Base-by-base conservation (phyloP, 805 yeast species). In the Sungouiella thailandica region DNA sequence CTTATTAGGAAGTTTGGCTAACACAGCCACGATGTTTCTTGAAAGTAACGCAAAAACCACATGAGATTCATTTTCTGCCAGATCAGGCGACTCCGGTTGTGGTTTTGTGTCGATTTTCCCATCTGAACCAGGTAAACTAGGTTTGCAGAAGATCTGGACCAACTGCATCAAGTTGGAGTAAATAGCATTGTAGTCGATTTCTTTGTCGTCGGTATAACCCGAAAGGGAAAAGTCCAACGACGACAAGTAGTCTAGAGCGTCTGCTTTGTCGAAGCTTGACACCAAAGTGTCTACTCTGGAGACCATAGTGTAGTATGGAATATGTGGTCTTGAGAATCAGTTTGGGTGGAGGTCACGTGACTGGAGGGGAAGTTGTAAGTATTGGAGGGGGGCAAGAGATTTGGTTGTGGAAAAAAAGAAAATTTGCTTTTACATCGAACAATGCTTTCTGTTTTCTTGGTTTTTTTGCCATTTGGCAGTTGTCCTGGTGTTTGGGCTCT, bases 1-100 rank as follows among this genome's bases (percentile, higher is more conserved):
- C 34, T 61, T 62, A 20, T 55, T 55, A 2, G 70, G 58, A 8
- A 60, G 40, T 9, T 55, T 49, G 7, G 47, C 46, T 18, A 65
- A 50, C 2, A 59, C 51, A 15, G 50, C 10, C 7, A 52, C 43
- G 31, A 60, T 40, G 34, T 52, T 53, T 24, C 56, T 41, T 2
- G 70, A 58, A 7, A 62, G 35, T 8, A 65, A 41, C 23, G 54
- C 49, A 42, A 46, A 50, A 16, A 23, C n/a, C 27, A 11, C 11
- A 16, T 8, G 9, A 23, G 22, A 16, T 14, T 13, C 19, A n/a
- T 16, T 15, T n/a, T n/a, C 15, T 9, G 26, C 22, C n/a, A 11
- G 19, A 22, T 30, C 27, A 2, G 24, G 23, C 5, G 27, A n/a
- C 2, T n/a, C 14, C 11, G 18, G n/a, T 30, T 24, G 18, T n/a